Conservation (phyloP, 345 rosid genomes). For the Euphorbia lathyris region DNA sequence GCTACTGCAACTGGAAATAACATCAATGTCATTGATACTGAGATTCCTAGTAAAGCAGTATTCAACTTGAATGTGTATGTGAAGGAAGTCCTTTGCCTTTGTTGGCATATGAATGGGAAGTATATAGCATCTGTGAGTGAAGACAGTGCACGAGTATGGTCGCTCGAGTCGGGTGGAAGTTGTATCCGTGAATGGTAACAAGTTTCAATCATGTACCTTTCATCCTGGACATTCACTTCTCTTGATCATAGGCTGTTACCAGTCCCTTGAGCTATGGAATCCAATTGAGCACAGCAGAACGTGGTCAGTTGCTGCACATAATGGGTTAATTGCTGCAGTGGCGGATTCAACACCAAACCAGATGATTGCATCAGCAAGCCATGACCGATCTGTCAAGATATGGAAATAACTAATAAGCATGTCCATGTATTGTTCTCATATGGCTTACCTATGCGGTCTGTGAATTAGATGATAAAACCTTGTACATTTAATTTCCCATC, state of each 20-base stretch:
- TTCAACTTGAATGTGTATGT: no score
- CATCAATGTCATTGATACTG: conserved; percentile 20
- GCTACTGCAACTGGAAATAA: conserved; percentile 29
- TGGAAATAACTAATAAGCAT: conserved; percentile 24
- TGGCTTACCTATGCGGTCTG: no score
- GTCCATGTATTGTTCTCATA: not conserved
- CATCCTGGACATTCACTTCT: conserved; percentile 28
- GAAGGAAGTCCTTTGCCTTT: no score
- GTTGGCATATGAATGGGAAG: no score
- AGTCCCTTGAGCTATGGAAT: conserved; percentile 38
- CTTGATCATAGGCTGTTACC: conserved; percentile 28
- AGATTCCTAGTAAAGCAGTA: no score
- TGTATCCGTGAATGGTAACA: conserved; percentile 25
- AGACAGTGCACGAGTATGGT: conserved; percentile 31
- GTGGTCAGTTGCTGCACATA: conserved; percentile 26
- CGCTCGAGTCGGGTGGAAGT: conserved; percentile 14
- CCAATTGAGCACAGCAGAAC: conserved; percentile 25
- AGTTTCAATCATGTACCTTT: conserved; percentile 33
- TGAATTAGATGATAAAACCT: no score
- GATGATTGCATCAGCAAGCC: conserved; percentile 35
- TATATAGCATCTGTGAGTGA: conserved; percentile 36
- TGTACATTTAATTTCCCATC: not conserved
- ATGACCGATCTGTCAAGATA: conserved; percentile 32
- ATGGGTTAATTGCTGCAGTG: conserved; percentile 24
- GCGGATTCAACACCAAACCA: conserved; percentile 20